Base-by-base conservation (phyloP, 192 early-diverging fungal species). In the Haplosporangium gracile region DNA sequence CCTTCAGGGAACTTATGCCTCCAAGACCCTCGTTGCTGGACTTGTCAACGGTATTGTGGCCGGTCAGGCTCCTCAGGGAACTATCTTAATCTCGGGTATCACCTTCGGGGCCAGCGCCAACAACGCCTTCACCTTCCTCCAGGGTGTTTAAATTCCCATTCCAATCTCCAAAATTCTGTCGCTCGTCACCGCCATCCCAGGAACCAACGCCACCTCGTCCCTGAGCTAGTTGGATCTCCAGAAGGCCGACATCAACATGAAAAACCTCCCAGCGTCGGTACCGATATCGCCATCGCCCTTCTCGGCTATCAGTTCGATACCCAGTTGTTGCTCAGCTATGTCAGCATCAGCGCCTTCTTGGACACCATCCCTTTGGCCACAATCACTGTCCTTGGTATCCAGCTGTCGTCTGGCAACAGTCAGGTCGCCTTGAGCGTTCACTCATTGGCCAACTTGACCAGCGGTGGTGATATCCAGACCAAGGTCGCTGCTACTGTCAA, bases 191-290 rank as follows among this genome's bases (percentile, higher is more conserved):
- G 45, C 77, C 29, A 78, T 69, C 36, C 69, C 77, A 39, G 77
- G 65, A 10, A 38, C 36, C 34, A 71, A 71, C 69, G 26, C 38
- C 65, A 71, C 68, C 4, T 78, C 77, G n/a, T 55, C 72, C 68
- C 68, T 78, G 36, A 69, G 70, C 77, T 34, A 47, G 11, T 40
- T 78, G 29, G 39, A 69, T 3, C 77, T 78, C 51, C 43, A 78
- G 32, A 78, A 68, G 22, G 77, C 77, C 5, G 77, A 78, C 51
- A 78, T 78, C 77, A 78, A 78, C 69, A 78, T 78, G 77, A 72
- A 78, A 51, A 78, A 70, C 26, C 77, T 69, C 77, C 77, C 13
- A 78, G 69, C 69, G 72, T 78, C n/a, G 69, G 77, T 36, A 69
- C 77, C n/a, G 77, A 78, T 71, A 42, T 78, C 9, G 51, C n/a